These are phyloP conservation scores for Didymella pomorum DNA, from an alignment of 2,329 filamentous ascomycete genomes.

Conservation along the genomic window DNA sequence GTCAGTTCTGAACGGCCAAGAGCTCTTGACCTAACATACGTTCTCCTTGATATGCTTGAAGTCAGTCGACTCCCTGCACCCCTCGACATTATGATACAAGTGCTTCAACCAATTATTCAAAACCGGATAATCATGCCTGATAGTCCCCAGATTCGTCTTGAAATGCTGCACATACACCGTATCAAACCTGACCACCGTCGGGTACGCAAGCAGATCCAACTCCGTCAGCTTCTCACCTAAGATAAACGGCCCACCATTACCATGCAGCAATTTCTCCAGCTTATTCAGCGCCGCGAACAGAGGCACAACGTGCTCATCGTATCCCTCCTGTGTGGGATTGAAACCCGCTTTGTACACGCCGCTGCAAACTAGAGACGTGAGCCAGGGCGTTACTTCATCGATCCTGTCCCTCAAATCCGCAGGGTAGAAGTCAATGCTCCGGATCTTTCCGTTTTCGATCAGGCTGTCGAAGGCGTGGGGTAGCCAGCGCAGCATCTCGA, in stretches of 20 bases:
- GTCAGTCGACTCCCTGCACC: slow-evolving; percentile 66
- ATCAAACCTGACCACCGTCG: slow-evolving; percentile 68
- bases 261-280: slow-evolving; percentile 60
- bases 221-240: slow-evolving; percentile 65
- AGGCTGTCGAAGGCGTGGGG: slow-evolving; percentile 64
- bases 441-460: slow-evolving; percentile 51
- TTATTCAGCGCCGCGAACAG: slow-evolving; percentile 69
- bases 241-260: slow-evolving; percentile 63
- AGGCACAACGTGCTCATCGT: slow-evolving; percentile 62
- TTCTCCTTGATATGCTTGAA: slow-evolving; percentile 75
- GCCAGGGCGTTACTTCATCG: slow-evolving; percentile 62
- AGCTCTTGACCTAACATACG: slow-evolving; percentile 34
- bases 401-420: slow-evolving; percentile 57
- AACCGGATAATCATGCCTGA: slow-evolving; percentile 67
- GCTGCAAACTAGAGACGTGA: slow-evolving; percentile 64
- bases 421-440: slow-evolving; percentile 63
- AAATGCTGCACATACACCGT: slow-evolving; percentile 71
- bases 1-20: not conserved
- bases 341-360: slow-evolving; percentile 71
- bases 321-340: slow-evolving; percentile 62
- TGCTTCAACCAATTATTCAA: slow-evolving; percentile 68
- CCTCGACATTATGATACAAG: slow-evolving; percentile 65
- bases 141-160: slow-evolving; percentile 69
- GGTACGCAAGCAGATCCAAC: slow-evolving; percentile 65
- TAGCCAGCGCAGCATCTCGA: slow-evolving; percentile 66